Percentiles rank a stretch among this genome's conserved stretches.
Evolutionary conservation across 768 basidiomycete species (phyloP).

Genomic region (Saitozyma sp.): DNA sequence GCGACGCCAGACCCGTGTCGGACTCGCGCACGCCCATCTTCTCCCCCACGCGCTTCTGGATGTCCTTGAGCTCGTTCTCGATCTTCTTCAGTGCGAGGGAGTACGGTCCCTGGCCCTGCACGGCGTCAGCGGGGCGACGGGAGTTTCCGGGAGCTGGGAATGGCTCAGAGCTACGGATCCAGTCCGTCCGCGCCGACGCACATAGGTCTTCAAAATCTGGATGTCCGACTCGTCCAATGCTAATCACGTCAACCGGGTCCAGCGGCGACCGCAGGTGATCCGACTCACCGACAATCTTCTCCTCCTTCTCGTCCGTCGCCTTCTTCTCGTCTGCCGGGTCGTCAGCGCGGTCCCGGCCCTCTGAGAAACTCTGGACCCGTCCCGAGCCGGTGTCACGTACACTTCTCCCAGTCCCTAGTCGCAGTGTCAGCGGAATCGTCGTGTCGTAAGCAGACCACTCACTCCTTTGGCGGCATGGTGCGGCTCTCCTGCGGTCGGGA

Average conservation of each 20-base stretch:
- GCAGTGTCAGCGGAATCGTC: no score
- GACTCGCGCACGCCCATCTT: conserved; percentile 99
- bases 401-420: conserved; percentile 96
- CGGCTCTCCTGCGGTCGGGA: neutral
- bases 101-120: conserved; percentile 98
- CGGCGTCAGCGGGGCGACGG: conserved; percentile 3
- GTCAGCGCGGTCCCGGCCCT: conserved; percentile 14
- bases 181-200: conserved; percentile 53
- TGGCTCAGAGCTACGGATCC: neutral
- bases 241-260: conserved; percentile 49
- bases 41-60: conserved; percentile 96
- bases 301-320: conserved; percentile 76
- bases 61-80: conserved; percentile 88
- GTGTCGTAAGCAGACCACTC: conserved; percentile 52
- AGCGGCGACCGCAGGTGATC: neutral
- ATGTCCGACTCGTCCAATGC: conserved; percentile 98
- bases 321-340: conserved; percentile 71
- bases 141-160: neutral
- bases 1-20: conserved; percentile 93
- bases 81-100: conserved; percentile 81
- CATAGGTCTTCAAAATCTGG: conserved; percentile 98
- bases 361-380: neutral
- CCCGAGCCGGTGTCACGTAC: conserved; percentile 56
- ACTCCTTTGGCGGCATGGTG: conserved; percentile 92
- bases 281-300: conserved; percentile 80